Conservation (phyloP, 108 stramenopile genomes). For the Cyclotella kingstonii region DNA sequence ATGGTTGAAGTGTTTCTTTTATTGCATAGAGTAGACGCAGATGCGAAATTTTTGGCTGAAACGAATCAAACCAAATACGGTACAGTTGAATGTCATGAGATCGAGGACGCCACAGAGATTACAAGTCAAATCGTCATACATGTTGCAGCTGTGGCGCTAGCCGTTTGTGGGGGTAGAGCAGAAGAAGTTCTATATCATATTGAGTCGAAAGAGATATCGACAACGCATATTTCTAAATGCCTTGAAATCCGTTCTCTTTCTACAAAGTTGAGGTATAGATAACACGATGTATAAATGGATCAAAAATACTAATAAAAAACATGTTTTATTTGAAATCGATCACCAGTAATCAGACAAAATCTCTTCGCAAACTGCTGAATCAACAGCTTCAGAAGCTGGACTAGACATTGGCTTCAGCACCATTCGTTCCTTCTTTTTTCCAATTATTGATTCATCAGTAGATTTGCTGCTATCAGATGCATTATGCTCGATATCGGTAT, state of each 20-base stretch:
- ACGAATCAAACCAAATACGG: slow-evolving; percentile 8
- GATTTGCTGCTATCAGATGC: not conserved
- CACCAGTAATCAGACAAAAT: slow-evolving; percentile 26
- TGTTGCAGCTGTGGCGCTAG: slow-evolving; percentile 44
- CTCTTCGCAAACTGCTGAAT: not conserved
- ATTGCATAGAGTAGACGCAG: slow-evolving; percentile 27
- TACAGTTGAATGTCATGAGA: not conserved
- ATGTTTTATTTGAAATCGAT: not conserved
- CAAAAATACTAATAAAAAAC: not conserved
- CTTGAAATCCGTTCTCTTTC: slow-evolving; percentile 5
- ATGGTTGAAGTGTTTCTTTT: slow-evolving; percentile 48
- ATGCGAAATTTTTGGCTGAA: slow-evolving; percentile 17
- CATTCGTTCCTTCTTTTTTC: not conserved
- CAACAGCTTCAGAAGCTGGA: slow-evolving; percentile 3
- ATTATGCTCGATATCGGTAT: not conserved
- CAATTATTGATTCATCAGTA: too few species aligned
- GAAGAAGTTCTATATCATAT: slow-evolving; percentile 32
- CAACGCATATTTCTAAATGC: slow-evolving; percentile 7
- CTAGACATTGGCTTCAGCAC: slow-evolving; percentile 7
- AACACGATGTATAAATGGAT: not conserved
- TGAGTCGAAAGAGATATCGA: slow-evolving; percentile 4
- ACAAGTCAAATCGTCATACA: slow-evolving; percentile 28
- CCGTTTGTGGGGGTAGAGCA: slow-evolving; percentile 43
- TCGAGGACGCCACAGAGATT: slow-evolving; percentile 8
- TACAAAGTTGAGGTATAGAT: not conserved